Conservation (phyloP, 2,329 filamentous ascomycete species). For the Phialophora chinensis region DNA sequence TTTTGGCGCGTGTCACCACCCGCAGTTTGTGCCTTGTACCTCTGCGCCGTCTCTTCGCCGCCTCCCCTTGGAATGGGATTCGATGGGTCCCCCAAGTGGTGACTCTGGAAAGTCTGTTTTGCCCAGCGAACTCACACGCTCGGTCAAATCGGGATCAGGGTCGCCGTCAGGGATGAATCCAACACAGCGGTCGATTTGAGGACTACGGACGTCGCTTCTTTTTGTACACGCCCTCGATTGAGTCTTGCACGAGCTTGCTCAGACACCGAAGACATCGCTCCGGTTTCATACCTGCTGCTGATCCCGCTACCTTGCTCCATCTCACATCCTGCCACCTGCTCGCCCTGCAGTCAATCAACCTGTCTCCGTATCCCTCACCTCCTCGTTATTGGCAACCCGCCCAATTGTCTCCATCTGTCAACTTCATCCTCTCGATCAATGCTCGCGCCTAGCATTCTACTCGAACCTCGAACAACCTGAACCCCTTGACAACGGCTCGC, state of each 20-base stretch:
- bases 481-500: background rate
- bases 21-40: conserved; percentile 16
- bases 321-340: conserved; percentile 2
- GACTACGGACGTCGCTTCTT: conserved; percentile 8
- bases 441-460: conserved; percentile 7
- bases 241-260: conserved; percentile 20
- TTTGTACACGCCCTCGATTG: conserved; percentile 5
- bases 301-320: conserved; percentile 1
- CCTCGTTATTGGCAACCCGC: conserved; percentile 12
- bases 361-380: conserved; percentile 17
- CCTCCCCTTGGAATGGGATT: conserved; percentile 6
- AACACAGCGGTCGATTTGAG: conserved; percentile 13
- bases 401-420: conserved; percentile 16
- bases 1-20: conserved; percentile 25
- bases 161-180: conserved; percentile 22
- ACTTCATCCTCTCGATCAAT: conserved; percentile 17
- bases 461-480: background rate
- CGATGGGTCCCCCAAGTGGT: conserved; percentile 4
- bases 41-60: conserved; percentile 9
- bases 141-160: conserved; percentile 15
- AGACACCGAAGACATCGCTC: conserved; percentile 15
- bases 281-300: conserved; percentile 19
- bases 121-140: background rate
- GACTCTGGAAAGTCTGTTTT: conserved; percentile 4
- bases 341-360: conserved; percentile 8